Evolutionary conservation across 1,284 basidiomycete genomes (phyloP).

Genomic region (Pulveroboletus sp.): DNA sequence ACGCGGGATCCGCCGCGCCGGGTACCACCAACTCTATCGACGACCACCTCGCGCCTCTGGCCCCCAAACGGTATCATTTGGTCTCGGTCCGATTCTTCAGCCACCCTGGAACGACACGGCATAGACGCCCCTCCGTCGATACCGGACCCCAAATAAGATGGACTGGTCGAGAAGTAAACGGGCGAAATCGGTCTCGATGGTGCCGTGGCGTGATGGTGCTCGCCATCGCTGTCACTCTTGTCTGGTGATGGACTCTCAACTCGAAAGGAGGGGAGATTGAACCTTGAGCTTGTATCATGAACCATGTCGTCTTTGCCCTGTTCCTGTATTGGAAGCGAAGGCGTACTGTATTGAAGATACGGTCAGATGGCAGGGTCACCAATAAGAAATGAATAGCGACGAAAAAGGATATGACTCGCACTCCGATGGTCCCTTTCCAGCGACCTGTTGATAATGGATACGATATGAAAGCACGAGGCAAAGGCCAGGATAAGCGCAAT

Average conservation of each 20-base stretch:
- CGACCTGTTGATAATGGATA: constrained; percentile 10
- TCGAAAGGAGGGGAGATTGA: constrained; percentile 21
- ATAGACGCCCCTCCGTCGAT: neutral
- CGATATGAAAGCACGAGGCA: constrained; percentile 11
- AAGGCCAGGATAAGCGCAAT: neutral
- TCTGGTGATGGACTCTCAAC: constrained; percentile 23
- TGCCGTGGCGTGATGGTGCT: neutral
- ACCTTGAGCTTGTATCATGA: constrained; percentile 18
- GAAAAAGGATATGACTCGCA: constrained; percentile 21
- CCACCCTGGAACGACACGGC: neutral
- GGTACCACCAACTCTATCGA: neutral
- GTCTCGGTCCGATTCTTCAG: neutral
- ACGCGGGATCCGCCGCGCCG: neutral
- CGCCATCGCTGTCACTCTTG: neutral
- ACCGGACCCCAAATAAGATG: neutral
- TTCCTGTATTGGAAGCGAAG: constrained; percentile 12
- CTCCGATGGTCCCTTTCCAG: constrained; percentile 14
- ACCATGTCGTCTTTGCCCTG: neutral
- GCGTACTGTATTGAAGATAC: constrained; percentile 9
- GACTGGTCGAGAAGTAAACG: neutral
- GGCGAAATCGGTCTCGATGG: constrained; percentile 3
- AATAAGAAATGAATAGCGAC: constrained; percentile 7
- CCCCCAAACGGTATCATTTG: neutral
- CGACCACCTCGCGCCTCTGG: neutral
- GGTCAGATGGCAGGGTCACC: constrained; percentile 14